phyloP scores from a whole-genome alignment of 108 stramenopile species.

The Schizochytrium sp. region DNA sequence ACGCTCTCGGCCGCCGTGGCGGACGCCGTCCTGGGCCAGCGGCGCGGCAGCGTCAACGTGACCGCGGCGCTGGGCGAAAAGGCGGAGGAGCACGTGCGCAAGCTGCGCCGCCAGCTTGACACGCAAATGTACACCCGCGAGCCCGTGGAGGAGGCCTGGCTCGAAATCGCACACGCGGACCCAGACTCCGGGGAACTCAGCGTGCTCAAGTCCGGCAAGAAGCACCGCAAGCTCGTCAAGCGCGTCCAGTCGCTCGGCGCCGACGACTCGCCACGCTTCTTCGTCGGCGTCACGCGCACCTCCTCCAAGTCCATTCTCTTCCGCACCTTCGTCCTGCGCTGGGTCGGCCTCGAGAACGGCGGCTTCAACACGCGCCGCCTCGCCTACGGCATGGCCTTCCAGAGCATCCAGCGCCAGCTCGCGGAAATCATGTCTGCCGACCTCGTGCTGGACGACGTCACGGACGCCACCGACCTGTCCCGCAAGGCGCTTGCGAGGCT shows the following conservation, averaged over 20 bases:
- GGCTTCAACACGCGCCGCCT: not conserved
- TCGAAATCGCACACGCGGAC: not conserved
- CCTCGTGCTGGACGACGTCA: not conserved
- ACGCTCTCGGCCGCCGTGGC: not conserved
- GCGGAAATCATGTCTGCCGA: not conserved
- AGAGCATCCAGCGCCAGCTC: not conserved
- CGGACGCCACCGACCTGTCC: not conserved
- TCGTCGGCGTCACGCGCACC: not conserved
- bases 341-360: not conserved
- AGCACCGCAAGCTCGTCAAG: not conserved
- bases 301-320: not conserved
- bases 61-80: not conserved
- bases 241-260: not conserved
- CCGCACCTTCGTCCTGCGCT: not conserved
- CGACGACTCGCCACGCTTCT: not conserved
- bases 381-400: not conserved
- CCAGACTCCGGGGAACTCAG: not conserved
- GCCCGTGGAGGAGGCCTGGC: not conserved
- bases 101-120: not conserved
- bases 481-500: not conserved
- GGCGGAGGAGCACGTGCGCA: not conserved
- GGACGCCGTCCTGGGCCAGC: not conserved
- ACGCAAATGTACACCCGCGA: not conserved
- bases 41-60: not conserved
- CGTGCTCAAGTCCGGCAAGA: not conserved